Base-by-base conservation (phyloP, 495 filamentous ascomycete species). In the Penicillium turbatum region DNA sequence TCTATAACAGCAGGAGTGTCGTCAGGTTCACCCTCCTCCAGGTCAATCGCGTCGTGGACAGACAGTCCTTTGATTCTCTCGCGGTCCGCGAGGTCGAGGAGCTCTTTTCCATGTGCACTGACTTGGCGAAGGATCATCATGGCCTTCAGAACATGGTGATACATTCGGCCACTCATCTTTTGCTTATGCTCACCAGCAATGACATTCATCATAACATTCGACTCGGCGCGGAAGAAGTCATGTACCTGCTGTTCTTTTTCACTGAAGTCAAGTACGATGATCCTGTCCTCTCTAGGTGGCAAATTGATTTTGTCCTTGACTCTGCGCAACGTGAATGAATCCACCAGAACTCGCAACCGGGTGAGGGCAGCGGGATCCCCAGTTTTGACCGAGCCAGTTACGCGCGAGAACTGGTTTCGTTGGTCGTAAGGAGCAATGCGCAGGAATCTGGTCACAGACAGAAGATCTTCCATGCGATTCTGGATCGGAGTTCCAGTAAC, bases 401-500 rank as follows among this genome's bases (percentile, higher is more conserved):
- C 95, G 59, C 88, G 81, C 52, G 78, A 68, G 60, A 96, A 98
- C 31, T 78, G 81, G 50, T 72, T 68, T 47, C 80, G 83, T 37
- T 95, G 86, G 56, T 95, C 85, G 61, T 97, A 98, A 0, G 93
- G 93, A 57, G 83, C 82, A 12, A 98, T 69, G 2, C 87, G 85
- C 6, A 98, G 71, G 60, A 98, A 98, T 26, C 87, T 91, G 48
- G 95, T 86, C n/a, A 98, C 76, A 7, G 93, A 86, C 15, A 87
- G 83, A 8, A 98, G 77, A 65, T 98, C 93, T 47, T 96, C 91
- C 6, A 98, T 78, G 19, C 90, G 86, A 64, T 98, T 97, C 64
- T 95, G 89, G 13, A 93, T 86, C 0, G 91, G 89, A 0, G 90
- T 95, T 39, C 92, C 92, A 2, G 93, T 97, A 8, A 98, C 90